These are phyloP conservation scores for Lolium multiflorum DNA, from an alignment of 176 grass and related monocot genomes.

Conservation along the genomic window DNA sequence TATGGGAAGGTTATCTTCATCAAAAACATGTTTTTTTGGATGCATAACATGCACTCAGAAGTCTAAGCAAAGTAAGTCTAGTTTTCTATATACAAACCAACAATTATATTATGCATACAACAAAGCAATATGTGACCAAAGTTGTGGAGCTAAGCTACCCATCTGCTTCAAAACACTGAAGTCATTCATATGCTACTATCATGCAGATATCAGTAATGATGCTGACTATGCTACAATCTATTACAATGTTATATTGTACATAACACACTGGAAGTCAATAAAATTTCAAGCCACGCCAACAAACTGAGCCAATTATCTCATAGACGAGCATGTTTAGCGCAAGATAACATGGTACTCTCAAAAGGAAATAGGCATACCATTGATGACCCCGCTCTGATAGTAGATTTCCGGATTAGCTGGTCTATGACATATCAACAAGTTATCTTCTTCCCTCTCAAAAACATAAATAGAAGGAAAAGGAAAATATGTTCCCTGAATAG, in stretches of 20 bases:
- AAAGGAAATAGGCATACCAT: not conserved
- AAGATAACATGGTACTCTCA: not conserved
- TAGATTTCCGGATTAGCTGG: conserved; percentile 7
- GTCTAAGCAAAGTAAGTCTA: not conserved
- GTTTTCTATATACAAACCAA: not conserved
- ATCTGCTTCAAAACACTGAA: conserved; percentile 1
- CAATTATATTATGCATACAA: not conserved
- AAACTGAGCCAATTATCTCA: conserved; percentile 23
- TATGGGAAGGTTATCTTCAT: not conserved
- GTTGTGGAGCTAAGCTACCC: not conserved
- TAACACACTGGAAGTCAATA: conserved; percentile 8
- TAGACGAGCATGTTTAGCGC: not conserved
- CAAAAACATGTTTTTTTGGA: not conserved
- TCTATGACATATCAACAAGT: not conserved
- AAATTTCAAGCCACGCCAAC: not conserved
- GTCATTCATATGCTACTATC: not conserved
- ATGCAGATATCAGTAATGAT: not conserved
- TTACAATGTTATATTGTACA: not conserved
- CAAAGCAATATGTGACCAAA: not conserved
- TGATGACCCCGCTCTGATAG: not conserved
- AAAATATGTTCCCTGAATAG: not conserved
- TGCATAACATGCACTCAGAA: not conserved
- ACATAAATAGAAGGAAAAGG: not conserved
- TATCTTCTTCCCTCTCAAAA: not conserved
- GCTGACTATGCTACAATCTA: not conserved